Evolutionary conservation across 768 basidiomycete genomes (phyloP).

Genomic region (Mycena sanguinolenta): DNA sequence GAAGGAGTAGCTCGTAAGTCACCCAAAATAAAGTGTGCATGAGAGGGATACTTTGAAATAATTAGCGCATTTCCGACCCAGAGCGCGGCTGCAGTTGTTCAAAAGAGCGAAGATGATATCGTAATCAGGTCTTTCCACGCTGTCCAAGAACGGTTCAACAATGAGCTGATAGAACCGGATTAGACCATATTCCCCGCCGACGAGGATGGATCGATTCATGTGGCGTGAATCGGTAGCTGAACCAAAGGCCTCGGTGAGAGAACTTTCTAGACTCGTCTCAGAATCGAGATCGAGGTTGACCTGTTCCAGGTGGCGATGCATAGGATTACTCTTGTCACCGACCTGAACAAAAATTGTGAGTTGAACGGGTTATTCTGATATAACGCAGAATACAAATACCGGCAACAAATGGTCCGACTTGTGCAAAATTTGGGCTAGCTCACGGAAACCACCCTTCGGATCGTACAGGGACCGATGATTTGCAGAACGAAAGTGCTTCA

Average conservation of each 20-base stretch:
- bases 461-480: neutral
- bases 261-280: neutral
- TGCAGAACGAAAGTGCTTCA: neutral
- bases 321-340: neutral
- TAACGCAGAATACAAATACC: neutral
- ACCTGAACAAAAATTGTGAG: neutral
- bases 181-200: neutral
- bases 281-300: neutral
- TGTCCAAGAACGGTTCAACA: neutral
- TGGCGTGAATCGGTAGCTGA: neutral
- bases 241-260: neutral
- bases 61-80: neutral
- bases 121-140: neutral
- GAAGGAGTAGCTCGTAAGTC: neutral
- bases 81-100: neutral
- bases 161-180: neutral
- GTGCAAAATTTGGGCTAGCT: neutral
- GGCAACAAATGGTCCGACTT: neutral
- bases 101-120: neutral
- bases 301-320: neutral
- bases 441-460: neutral
- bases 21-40: neutral
- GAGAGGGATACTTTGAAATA: slow-evolving; percentile 1
- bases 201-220: neutral
- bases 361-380: neutral